Evolutionary conservation across 2,329 filamentous ascomycete genomes (phyloP).

Genomic region (Colletotrichum chlorophyti): DNA sequence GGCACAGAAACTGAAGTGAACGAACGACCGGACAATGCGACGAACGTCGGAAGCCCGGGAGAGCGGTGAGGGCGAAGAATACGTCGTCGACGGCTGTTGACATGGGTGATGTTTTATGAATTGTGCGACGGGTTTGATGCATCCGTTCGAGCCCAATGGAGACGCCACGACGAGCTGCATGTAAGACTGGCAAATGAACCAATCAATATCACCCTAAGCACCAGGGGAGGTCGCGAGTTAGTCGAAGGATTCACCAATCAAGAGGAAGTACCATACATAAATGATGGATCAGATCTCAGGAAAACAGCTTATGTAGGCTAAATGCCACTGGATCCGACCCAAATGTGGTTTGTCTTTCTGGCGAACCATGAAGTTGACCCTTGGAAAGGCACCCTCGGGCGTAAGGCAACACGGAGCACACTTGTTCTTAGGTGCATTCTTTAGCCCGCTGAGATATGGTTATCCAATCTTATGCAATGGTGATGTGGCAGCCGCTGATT

Average conservation of each 20-base stretch:
- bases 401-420: background rate
- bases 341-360: background rate
- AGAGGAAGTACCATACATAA: slow-evolving; percentile 8
- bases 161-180: slow-evolving; percentile 2
- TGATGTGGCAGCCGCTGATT: background rate
- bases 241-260: background rate
- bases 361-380: background rate
- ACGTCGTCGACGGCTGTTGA: background rate
- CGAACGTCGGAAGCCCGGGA: background rate
- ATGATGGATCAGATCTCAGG: background rate
- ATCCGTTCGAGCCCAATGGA: background rate
- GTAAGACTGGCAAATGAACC: background rate
- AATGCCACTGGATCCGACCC: no score
- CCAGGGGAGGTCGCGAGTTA: background rate
- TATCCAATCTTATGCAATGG: background rate
- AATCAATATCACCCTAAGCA: background rate
- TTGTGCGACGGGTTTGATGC: background rate
- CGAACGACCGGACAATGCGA: background rate
- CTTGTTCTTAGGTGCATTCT: background rate
- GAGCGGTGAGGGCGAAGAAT: background rate
- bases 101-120: slow-evolving; percentile 6
- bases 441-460: background rate
- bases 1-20: background rate
- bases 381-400: background rate
- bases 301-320: background rate